phyloP scores from a whole-genome alignment of 176 grass and related monocot species.

The Luzula sylvatica region DNA sequence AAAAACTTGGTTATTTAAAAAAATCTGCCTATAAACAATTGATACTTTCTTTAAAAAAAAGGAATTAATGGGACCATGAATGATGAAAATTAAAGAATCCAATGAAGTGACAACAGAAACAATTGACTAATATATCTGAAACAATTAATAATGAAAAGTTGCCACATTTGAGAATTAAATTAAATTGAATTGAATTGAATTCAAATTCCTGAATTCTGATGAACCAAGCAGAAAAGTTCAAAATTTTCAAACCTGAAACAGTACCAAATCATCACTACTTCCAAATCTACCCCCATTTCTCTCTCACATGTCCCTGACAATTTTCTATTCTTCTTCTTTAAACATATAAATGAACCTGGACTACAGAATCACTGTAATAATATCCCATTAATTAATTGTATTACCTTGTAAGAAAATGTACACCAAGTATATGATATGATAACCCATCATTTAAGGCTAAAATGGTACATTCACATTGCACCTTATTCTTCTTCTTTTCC shows the following conservation, averaged over 20 bases:
- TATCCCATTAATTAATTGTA: not conserved
- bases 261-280: not conserved
- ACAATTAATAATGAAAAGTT: too few relatives aligned
- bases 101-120: too few relatives aligned
- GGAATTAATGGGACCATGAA: too few relatives aligned
- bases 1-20: too few relatives aligned
- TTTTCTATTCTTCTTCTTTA: not conserved
- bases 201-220: constrained; percentile 15
- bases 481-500: not conserved
- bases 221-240: constrained; percentile 12
- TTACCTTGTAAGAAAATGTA: not conserved
- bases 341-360: not conserved
- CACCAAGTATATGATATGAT: not conserved
- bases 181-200: constrained; percentile 11
- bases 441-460: not conserved
- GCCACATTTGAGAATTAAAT: too few relatives aligned
- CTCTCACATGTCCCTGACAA: not conserved
- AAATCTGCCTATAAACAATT: too few relatives aligned
- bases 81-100: too few relatives aligned
- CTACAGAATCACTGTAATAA: not conserved
- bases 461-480: constrained; percentile 5
- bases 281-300: not conserved
- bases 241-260: constrained; percentile 1
- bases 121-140: too few relatives aligned
- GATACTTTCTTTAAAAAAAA: too few relatives aligned